Evolutionary conservation across 495 filamentous ascomycete species (phyloP).

Genomic region (Talaromyces adpressus): DNA sequence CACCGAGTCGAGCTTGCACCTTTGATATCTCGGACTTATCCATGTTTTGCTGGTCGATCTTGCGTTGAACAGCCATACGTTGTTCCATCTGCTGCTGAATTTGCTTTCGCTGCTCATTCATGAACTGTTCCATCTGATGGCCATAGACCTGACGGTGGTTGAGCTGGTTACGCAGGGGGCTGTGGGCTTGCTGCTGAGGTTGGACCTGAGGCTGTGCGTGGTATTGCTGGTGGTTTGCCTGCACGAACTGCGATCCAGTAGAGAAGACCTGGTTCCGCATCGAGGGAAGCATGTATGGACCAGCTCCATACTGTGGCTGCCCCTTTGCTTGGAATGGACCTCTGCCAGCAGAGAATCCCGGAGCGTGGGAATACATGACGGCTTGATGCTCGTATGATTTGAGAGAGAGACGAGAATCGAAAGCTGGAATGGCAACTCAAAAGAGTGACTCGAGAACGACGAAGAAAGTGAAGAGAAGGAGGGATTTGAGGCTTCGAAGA

Average conservation of each 20-base stretch:
- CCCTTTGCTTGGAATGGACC: background rate
- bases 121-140: background rate
- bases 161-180: background rate
- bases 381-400: background rate
- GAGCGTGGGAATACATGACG: background rate
- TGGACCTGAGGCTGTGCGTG: background rate
- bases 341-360: slow-evolving; percentile 1
- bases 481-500: background rate
- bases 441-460: background rate
- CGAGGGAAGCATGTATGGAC: background rate
- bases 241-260: background rate
- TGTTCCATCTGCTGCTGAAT: slow-evolving; percentile 3
- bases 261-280: background rate
- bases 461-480: background rate
- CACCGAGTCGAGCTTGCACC: background rate
- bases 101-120: background rate
- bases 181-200: background rate
- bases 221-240: background rate
- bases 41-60: slow-evolving; percentile 5
- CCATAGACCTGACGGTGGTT: slow-evolving; percentile 2
- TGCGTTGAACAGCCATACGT: background rate
- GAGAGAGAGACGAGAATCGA: background rate
- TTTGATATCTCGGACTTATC: background rate
- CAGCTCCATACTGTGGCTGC: background rate
- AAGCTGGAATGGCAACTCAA: background rate